These are phyloP conservation scores for Aechmea fasciata DNA, from an alignment of 176 grass and related monocot genomes.

Conservation along the genomic window DNA sequence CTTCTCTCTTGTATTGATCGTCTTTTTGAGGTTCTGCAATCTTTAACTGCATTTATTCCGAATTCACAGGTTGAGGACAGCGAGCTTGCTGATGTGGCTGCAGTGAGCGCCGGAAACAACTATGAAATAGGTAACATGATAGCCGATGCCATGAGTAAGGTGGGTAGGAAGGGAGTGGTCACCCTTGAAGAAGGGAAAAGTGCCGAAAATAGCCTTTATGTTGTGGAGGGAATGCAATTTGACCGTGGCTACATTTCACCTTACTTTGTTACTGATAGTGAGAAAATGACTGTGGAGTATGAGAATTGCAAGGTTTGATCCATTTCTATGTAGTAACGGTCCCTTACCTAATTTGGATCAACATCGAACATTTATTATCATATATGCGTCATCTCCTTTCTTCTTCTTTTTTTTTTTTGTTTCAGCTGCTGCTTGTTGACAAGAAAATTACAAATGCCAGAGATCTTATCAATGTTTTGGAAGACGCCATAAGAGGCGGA, in stretches of 20 bases:
- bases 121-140: conserved; percentile 95
- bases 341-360: background rate
- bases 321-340: background rate
- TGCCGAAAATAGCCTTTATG: conserved; percentile 80
- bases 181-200: conserved; percentile 94
- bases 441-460: conserved; percentile 90
- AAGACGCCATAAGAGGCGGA: conserved; percentile 79
- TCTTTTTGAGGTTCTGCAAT: no score
- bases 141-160: conserved; percentile 96
- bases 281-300: conserved; percentile 88
- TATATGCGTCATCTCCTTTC: background rate
- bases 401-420: conserved; percentile 14
- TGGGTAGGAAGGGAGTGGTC: conserved; percentile 89
- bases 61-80: conserved; percentile 76
- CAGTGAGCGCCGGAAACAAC: conserved; percentile 94
- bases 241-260: conserved; percentile 97
- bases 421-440: conserved; percentile 84
- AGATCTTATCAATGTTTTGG: conserved; percentile 85
- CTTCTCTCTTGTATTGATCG: no score
- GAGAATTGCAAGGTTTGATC: conserved; percentile 89
- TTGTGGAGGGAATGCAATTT: conserved; percentile 99
- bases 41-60: background rate
- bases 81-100: conserved; percentile 89
- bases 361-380: background rate
- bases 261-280: conserved; percentile 91